Evolutionary conservation across 2,329 filamentous ascomycete genomes (phyloP).

Genomic region (Zalaria obscura): DNA sequence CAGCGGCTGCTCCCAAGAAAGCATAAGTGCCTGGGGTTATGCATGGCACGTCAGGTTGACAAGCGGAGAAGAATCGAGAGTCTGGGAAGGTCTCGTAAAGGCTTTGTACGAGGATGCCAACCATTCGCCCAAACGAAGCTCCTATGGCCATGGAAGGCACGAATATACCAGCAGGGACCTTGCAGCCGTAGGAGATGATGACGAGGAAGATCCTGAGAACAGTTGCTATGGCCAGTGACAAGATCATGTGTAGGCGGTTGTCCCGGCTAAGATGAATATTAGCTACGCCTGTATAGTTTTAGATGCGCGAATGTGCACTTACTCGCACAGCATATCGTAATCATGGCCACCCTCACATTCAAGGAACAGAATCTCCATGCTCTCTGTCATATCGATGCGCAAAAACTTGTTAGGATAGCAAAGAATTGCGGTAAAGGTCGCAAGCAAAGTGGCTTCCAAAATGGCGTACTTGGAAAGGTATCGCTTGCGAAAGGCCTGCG

Average conservation of each 20-base stretch:
- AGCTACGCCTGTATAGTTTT: neutral
- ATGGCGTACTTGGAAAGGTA: constrained; percentile 76
- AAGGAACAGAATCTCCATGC: constrained; percentile 93
- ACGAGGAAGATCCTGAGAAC: constrained; percentile 70
- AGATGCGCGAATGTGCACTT: constrained; percentile 15
- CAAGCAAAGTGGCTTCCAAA: constrained; percentile 72
- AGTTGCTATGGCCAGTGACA: constrained; percentile 67
- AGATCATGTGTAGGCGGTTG: constrained; percentile 63
- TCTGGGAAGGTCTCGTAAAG: constrained; percentile 72
- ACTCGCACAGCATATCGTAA: constrained; percentile 81
- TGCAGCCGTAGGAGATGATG: constrained; percentile 93
- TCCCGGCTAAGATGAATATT: constrained; percentile 30
- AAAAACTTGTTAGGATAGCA: constrained; percentile 95
- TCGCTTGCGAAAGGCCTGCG: constrained; percentile 85
- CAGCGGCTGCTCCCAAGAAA: constrained; percentile 82
- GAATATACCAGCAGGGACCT: constrained; percentile 94
- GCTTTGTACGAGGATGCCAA: constrained; percentile 89
- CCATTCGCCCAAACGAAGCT: constrained; percentile 79
- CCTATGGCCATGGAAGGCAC: constrained; percentile 97
- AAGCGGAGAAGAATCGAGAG: constrained; percentile 75
- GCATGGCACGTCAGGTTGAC: constrained; percentile 81
- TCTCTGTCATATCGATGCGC: constrained; percentile 96
- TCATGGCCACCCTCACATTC: constrained; percentile 85
- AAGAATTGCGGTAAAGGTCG: constrained; percentile 72
- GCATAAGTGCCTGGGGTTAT: constrained; percentile 97